These are phyloP conservation scores for Halophytophthora batemanensis DNA, from an alignment of 352 stramenopile genomes.

Conservation along the genomic window DNA sequence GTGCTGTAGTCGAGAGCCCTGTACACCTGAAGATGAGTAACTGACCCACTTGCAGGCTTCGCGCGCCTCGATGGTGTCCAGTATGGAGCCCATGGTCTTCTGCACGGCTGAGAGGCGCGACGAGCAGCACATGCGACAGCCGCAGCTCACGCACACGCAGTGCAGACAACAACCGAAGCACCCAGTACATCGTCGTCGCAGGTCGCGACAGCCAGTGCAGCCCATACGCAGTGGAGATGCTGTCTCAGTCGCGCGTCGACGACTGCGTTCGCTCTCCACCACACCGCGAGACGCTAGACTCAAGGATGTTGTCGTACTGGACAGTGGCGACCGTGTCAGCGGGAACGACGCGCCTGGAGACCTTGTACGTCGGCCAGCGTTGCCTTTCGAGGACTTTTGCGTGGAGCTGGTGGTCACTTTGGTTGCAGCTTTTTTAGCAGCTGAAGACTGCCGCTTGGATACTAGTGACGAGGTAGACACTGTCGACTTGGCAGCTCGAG, in stretches of 20 bases:
- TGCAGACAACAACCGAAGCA: conserved; percentile 68
- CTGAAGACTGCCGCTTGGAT: too few species aligned
- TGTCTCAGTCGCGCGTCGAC: conserved; percentile 6
- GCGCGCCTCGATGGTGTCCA: conserved; percentile 53
- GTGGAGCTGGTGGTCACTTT: too few species aligned
- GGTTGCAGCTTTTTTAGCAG: too few species aligned
- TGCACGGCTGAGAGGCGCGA: conserved; percentile 50
- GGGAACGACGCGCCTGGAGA: too few species aligned
- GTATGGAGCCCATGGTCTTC: conserved; percentile 52
- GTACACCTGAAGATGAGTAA: conserved; percentile 14
- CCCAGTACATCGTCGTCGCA: conserved; percentile 54
- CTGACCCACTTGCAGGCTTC: conserved; percentile 61
- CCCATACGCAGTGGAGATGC: conserved; percentile 50
- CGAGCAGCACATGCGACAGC: conserved; percentile 73
- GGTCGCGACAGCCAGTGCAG: conserved; percentile 60
- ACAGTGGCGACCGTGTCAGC: too few species aligned
- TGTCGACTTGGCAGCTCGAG: too few species aligned
- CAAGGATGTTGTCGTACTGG: too few species aligned
- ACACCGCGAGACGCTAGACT: too few species aligned
- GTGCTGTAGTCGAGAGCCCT: conserved; percentile 6
- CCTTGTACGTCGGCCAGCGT: too few species aligned
- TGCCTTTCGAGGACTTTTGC: too few species aligned
- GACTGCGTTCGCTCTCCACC: conserved; percentile 8
- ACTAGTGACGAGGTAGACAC: too few species aligned
- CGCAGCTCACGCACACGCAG: conserved; percentile 66